Evolutionary conservation across 306 rosid species (phyloP), one percentile per base, ranked within the genome.

Genomic region (Psophocarpus tetragonolobus): DNA sequence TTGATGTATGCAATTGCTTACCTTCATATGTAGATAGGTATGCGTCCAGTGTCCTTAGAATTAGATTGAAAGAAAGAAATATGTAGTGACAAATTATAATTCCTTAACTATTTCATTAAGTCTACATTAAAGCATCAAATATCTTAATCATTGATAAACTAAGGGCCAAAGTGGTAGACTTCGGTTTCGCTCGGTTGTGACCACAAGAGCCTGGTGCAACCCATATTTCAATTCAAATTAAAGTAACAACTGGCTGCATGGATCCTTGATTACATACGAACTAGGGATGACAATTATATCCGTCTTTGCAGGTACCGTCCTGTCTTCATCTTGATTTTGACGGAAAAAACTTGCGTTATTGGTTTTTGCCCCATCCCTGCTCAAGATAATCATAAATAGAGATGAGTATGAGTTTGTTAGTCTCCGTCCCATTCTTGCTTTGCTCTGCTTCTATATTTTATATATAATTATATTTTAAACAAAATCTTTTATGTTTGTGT

Each of bases 211-310:
- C 88, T 5, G 38, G 18, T 10, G 91, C 84, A 79, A 96, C 97
- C 57, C 98, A 96, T 41, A 17, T 96, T 69, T 92, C 98, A 71
- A 96, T 98, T 47, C 90, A 89, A 80, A 57, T 96, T 11, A 96
- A 96, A 87, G 99, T 98, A 84, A 96, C 99, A 47, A 94, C 97
- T 33, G 99, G 99, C 12, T 96, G 92, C 69, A 75, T 96, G 85
- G 98, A 96, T 79, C 99, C 99, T n/a, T 47, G 99, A 91, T 85
- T 96, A 96, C 84, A 83, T 96, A 65, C 76, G 91, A 79, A 91
- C 99, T n/a, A n/a, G n/a, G n/a, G n/a, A n/a, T n/a, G n/a, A n/a
- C n/a, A n/a, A n/a, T n/a, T n/a, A n/a, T n/a, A n/a, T n/a, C n/a
- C n/a, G n/a, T n/a, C n/a, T n/a, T n/a, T n/a, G n/a, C n/a, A n/a